Evolutionary conservation across 1,284 basidiomycete genomes (phyloP), one percentile per base, ranked within the genome.

Genomic region (Cryptococcus sp.): DNA sequence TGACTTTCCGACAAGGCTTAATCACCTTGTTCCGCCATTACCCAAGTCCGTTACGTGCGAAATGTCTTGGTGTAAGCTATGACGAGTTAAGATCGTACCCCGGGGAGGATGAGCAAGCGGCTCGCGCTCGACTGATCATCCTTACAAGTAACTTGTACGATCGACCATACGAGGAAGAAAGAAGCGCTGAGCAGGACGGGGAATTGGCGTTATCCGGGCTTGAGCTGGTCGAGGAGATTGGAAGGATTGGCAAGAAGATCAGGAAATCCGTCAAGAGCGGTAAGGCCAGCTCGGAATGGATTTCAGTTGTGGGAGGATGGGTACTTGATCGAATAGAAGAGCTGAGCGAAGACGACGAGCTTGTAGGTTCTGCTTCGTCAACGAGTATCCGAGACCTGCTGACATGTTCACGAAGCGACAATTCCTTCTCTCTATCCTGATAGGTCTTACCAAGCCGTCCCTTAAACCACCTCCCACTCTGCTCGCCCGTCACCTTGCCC

Each of bases 41-140:
- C 58, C 78, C 78, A 1, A 75, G 72, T 25, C 71, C 75, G 5
- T 54, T 80, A 37, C 49, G 78, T 22, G 39, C 50, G 3, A 69
- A 66, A 50, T 66, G 74, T 16, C 56, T 78, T 11, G 64, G 61
- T 0, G 62, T 65, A 13, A 61, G 78, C 0, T 77, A 78, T 52
- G 66, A 60, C 15, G 70, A 75, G 26, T 50, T 79, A 29, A 51
- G 52, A 20, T 54, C 38, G 1, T 59, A 51, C 2, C 58, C 68
- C 57, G 29, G 3, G 26, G 38, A 34, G 49, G 26, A 40, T 15
- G 49, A 41, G 49, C 22, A 20, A 22, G 29, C 49, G 16, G 34
- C 37, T 47, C 19, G 37, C 23, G 72, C 74, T 0, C 62, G 68
- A 20, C 48, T 74, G 20, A 39, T 69, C 3, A 55, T 71, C 10